Evolutionary conservation across 768 basidiomycete species (phyloP).

Genomic region (Pholiota molesta): DNA sequence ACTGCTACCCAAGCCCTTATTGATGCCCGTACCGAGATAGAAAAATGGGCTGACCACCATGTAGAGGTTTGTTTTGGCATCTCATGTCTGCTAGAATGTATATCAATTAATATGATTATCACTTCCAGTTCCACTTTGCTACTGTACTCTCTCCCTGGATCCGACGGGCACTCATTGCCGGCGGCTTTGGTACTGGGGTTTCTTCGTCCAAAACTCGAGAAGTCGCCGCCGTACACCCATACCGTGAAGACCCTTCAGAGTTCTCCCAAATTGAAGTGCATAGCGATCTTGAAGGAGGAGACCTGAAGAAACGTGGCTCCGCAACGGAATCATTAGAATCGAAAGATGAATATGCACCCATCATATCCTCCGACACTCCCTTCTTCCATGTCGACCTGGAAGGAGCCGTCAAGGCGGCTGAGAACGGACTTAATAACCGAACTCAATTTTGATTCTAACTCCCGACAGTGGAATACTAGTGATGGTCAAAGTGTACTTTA

Average conservation of each 20-base stretch:
- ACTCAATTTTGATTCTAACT: conserved; percentile 13
- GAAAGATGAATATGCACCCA: conserved; percentile 33
- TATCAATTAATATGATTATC: neutral
- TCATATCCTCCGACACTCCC: conserved; percentile 62
- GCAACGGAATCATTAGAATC: conserved; percentile 11
- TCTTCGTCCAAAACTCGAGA: conserved; percentile 50
- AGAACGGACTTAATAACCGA: conserved; percentile 37
- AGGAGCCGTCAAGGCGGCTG: conserved; percentile 72
- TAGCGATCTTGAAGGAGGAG: conserved; percentile 35
- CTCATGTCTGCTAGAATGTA: neutral
- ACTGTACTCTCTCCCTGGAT: conserved; percentile 94
- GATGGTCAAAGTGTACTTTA: neutral
- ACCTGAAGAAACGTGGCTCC: conserved; percentile 33
- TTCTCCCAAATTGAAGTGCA: conserved; percentile 22
- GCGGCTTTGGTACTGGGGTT: conserved; percentile 84
- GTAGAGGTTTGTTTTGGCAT: conserved; percentile 56
- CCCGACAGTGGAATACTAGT: neutral
- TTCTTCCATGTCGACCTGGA: conserved; percentile 92
- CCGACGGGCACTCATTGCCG: conserved; percentile 84
- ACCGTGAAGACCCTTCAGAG: conserved; percentile 41
- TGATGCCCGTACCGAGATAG: conserved; percentile 86
- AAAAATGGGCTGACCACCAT: conserved; percentile 79
- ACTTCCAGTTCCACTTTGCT: conserved; percentile 86
- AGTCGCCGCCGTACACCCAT: conserved; percentile 78
- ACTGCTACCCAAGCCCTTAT: conserved; percentile 91